Conservation (phyloP, 2,329 filamentous ascomycete genomes). For the Talaromyces sp. region DNA sequence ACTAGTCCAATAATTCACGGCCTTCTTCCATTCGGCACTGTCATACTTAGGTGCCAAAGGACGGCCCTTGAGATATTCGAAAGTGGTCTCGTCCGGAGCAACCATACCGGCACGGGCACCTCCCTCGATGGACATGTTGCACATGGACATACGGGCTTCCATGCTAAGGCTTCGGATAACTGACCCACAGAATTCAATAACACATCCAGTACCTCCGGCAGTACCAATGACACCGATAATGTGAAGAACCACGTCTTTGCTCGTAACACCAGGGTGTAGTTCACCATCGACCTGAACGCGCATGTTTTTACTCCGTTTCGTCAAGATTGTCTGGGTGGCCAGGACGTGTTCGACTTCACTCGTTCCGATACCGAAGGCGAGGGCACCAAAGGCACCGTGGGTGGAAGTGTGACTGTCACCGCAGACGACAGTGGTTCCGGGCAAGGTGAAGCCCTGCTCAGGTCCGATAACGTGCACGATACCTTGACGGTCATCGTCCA, state of each 20-base stretch:
- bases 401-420: conserved; percentile 98
- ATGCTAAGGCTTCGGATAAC: conserved; percentile 86
- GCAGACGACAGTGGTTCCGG: conserved; percentile 93
- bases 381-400: conserved; percentile 89
- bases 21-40: conserved; percentile 84
- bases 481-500: conserved; percentile 92
- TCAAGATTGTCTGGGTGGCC: conserved; percentile 91
- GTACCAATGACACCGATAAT: conserved; percentile 92
- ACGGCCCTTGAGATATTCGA: conserved; percentile 88
- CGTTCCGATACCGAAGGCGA: conserved; percentile 96
- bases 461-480: conserved; percentile 98
- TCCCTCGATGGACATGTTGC: conserved; percentile 98
- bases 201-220: conserved; percentile 85
- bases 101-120: conserved; percentile 96
- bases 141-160: conserved; percentile 98
- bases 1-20: conserved; percentile 78
- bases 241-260: conserved; percentile 91
- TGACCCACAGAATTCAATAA: conserved; percentile 96
- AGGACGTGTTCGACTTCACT: conserved; percentile 98
- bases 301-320: conserved; percentile 97
- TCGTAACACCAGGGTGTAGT: conserved; percentile 83
- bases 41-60: conserved; percentile 81
- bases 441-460: conserved; percentile 96
- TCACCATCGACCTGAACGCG: conserved; percentile 90
- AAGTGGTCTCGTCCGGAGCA: conserved; percentile 87